These are phyloP conservation scores for Solanum boliviense DNA, from an alignment of 257 asterid genomes.

Conservation along the genomic window DNA sequence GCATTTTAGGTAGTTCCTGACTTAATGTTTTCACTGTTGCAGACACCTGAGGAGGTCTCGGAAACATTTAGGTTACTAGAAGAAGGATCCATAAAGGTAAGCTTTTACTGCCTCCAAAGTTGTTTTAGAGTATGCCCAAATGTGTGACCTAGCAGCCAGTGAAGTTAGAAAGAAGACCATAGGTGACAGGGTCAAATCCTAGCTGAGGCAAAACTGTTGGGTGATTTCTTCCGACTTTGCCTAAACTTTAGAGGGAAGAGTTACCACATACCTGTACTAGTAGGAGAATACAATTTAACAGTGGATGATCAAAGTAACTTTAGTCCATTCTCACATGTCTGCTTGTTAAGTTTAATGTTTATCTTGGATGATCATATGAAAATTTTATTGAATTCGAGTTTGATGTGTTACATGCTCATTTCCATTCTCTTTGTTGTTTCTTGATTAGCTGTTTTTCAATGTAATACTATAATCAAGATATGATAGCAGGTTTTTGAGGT, in stretches of 20 bases:
- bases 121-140: neutral
- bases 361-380: neutral
- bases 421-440: neutral
- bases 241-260: neutral
- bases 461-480: neutral
- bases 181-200: neutral
- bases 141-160: neutral
- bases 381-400: neutral
- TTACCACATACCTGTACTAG: neutral
- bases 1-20: constrained; percentile 8
- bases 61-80: constrained; percentile 57
- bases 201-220: neutral
- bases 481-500: neutral
- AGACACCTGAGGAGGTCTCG: constrained; percentile 70
- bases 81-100: constrained; percentile 75
- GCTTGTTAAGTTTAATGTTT: neutral
- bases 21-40: constrained; percentile 11
- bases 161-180: neutral
- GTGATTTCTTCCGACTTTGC: neutral
- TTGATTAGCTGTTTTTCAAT: neutral
- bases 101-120: neutral
- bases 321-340: neutral
- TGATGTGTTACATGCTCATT: neutral
- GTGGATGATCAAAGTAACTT: neutral
- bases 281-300: neutral